Evolutionary conservation across 768 basidiomycete genomes (phyloP), one percentile per base, ranked within the genome.

Genomic region (Mycena crocata): DNA sequence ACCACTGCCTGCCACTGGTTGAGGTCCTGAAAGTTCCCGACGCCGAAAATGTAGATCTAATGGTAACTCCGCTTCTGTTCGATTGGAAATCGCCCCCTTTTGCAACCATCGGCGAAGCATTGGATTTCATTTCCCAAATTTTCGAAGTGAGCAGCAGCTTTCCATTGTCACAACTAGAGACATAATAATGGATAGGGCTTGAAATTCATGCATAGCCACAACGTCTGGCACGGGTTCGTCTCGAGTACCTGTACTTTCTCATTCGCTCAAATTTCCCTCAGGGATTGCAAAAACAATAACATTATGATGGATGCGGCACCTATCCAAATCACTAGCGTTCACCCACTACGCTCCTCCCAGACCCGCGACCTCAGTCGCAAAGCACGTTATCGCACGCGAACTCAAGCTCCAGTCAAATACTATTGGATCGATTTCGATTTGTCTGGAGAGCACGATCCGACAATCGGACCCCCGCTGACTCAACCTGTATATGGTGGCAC

Each of bases 31-130:
- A 67, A 1, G 51, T 74, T 2, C 73, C 75, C 5, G 70, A 73
- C 14, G 62, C 64, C 3, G 63, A 69, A 0, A 24, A 64, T n/a
- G 48, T 28, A 15, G 55, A 60, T 0, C 49, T 80, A 35, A 40
- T 80, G 5, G 78, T 77, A 4, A 77, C 80, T 71, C 78, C 79
- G 0, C 66, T 77, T 4, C 63, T 79, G 3, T 66, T 59, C 6
- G 14, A 35, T 15, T 71, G 65, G 48, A 30, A 74, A 31, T n/a
- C 62, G 15, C 70, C 66, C 19, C 70, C 52, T 0, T 78, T 77
- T 54, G 28, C 67, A 3, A 77, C 78, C 0, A 52, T 77, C 10
- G 80, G 78, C 1, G 80, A 80, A 57, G 73, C 68, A 0, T 56
- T 78, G 5, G 75, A 75, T 3, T 79, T 75, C 37, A 61, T 77